These are phyloP conservation scores for Candida manassasensis DNA, from an alignment of 805 yeast genomes.

Conservation along the genomic window DNA sequence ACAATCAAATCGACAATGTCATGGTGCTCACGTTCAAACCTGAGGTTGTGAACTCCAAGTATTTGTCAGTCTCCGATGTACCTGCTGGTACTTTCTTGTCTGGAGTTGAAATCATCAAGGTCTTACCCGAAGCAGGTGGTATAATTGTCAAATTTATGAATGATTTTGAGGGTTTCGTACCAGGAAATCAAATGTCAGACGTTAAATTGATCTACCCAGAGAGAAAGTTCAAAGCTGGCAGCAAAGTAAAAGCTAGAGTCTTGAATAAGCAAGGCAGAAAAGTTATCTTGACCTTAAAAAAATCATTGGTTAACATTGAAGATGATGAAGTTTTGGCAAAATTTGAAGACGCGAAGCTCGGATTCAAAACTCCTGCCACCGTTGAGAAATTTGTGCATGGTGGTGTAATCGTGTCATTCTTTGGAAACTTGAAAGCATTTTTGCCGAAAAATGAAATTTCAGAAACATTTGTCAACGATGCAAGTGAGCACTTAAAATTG, in stretches of 20 bases:
- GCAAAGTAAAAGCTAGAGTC: slow-evolving; percentile 73
- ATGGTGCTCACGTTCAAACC: slow-evolving; percentile 69
- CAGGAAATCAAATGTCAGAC: slow-evolving; percentile 76
- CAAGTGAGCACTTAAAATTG: slow-evolving; percentile 69
- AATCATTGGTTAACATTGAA: slow-evolving; percentile 68
- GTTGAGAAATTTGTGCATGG: slow-evolving; percentile 64
- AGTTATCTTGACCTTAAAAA: slow-evolving; percentile 70
- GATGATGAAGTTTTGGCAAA: slow-evolving; percentile 46
- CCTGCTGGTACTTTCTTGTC: slow-evolving; percentile 65
- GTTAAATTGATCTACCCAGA: slow-evolving; percentile 83
- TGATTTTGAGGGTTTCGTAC: slow-evolving; percentile 70
- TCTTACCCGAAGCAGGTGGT: slow-evolving; percentile 57
- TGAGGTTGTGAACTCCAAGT: slow-evolving; percentile 57
- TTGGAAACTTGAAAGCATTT: slow-evolving; percentile 72
- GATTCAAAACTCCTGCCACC: slow-evolving; percentile 63
- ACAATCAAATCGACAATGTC: slow-evolving; percentile 58
- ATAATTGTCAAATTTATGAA: slow-evolving; percentile 62
- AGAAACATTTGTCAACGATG: slow-evolving; percentile 76
- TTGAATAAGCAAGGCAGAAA: slow-evolving; percentile 47
- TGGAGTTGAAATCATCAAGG: slow-evolving; percentile 49
- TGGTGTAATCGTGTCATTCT: slow-evolving; percentile 84
- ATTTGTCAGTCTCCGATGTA: slow-evolving; percentile 64
- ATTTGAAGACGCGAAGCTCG: slow-evolving; percentile 37
- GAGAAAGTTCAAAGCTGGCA: slow-evolving; percentile 82
- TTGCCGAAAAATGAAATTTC: slow-evolving; percentile 86